These are phyloP conservation scores for Xylaria hypoxylon DNA, from an alignment of 2,329 filamentous ascomycete species.

Conservation along the genomic window DNA sequence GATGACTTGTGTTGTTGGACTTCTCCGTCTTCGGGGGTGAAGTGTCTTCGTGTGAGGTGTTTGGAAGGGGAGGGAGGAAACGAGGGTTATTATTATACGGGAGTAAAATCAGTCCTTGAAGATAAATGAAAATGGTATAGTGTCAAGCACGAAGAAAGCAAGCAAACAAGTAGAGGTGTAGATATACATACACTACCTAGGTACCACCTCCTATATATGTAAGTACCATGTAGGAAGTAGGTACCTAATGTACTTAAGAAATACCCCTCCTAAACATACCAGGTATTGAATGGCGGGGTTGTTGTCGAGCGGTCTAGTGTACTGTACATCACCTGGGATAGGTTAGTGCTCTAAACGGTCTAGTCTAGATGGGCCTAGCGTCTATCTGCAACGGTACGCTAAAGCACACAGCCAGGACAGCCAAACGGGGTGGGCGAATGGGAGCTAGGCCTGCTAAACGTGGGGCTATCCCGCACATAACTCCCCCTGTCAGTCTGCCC, in stretches of 20 bases:
- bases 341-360: too few species aligned
- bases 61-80: background rate
- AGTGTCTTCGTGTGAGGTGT: background rate
- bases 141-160: background rate
- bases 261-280: conserved; percentile 23
- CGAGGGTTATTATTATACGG: background rate
- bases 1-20: background rate
- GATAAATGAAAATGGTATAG: background rate
- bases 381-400: background rate
- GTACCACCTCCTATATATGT: background rate
- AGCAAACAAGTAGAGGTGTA: background rate
- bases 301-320: too few species aligned
- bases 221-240: background rate
- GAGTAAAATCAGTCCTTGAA: too few species aligned
- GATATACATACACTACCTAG: too few species aligned
- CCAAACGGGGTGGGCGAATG: conserved; percentile 19
- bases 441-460: conserved; percentile 14
- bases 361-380: too few species aligned
- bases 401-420: too few species aligned
- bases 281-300: conserved; percentile 17
- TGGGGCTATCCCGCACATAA: conserved; percentile 10
- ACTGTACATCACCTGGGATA: too few species aligned
- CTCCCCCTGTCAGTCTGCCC: background rate
- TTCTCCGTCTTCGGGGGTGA: background rate
- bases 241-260: background rate